These are phyloP conservation scores for Zygotorulaspora chibaensis DNA, from an alignment of 805 yeast species.

Conservation along the genomic window DNA sequence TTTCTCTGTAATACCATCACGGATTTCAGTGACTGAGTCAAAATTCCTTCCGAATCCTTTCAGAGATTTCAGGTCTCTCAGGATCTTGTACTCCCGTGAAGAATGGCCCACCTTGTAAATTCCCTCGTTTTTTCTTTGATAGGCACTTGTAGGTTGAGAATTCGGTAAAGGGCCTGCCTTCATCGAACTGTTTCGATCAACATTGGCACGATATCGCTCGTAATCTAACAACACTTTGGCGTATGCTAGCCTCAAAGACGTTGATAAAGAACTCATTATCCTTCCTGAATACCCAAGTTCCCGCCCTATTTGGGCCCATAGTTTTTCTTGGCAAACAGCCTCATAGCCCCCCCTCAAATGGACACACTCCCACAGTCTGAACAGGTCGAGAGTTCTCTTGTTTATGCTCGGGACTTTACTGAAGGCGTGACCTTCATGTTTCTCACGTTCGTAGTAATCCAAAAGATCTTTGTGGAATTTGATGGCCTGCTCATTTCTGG, in stretches of 20 bases:
- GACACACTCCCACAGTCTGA: constrained; percentile 53
- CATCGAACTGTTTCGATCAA: not conserved
- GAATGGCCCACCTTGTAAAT: constrained; percentile 40
- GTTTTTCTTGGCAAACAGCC: constrained; percentile 56
- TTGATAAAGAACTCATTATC: constrained; percentile 65
- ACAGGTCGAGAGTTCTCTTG: constrained; percentile 61
- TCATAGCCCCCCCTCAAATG: constrained; percentile 62
- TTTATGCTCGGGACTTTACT: constrained; percentile 61
- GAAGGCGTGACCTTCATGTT: constrained; percentile 16
- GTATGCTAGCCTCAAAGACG: constrained; percentile 60
- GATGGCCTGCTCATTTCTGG: constrained; percentile 41
- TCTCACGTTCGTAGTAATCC: constrained; percentile 39
- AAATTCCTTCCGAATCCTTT: constrained; percentile 52
- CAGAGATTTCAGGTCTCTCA: constrained; percentile 41
- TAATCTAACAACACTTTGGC: constrained; percentile 40
- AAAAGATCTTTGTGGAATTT: constrained; percentile 46
- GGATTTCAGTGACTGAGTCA: constrained; percentile 45
- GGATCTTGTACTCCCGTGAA: constrained; percentile 42
- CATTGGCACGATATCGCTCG: constrained; percentile 17
- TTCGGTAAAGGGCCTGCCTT: not conserved
- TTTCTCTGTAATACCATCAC: constrained; percentile 36
- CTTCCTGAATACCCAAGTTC: constrained; percentile 74
- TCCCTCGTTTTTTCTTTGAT: not conserved
- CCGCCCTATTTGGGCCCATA: constrained; percentile 81
- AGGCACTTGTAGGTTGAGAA: not conserved